A percentile compares a stretch with the other conserved stretches of the same genome.
Evolutionary conservation across 129 eudicot species (phyloP).

Genomic region (Artemisia annua): DNA sequence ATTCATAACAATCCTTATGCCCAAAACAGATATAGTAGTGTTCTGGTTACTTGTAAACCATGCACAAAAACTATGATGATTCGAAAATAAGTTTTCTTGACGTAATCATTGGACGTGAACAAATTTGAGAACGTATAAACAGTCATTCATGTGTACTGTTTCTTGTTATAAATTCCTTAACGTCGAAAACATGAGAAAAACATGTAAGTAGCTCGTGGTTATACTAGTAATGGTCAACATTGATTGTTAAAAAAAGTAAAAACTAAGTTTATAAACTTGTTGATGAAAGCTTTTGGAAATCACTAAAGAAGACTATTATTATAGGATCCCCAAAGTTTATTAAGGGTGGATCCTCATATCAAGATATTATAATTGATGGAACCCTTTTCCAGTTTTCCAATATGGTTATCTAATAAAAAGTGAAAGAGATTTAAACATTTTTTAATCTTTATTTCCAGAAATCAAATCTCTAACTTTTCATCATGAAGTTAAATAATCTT

Average conservation of each 20-base stretch:
- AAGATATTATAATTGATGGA: neutral
- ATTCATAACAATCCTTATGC: neutral
- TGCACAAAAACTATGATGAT: neutral
- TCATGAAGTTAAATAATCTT: neutral
- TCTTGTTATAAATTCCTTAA: neutral
- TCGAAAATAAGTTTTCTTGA: neutral
- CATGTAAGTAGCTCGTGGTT: neutral
- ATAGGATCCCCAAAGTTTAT: conserved; percentile 16
- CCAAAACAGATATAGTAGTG: conserved; percentile 1
- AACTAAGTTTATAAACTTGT: neutral
- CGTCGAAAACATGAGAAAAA: neutral
- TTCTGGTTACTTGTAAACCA: neutral
- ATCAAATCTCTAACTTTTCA: neutral
- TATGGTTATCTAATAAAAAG: neutral
- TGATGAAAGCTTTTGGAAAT: neutral
- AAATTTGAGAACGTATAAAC: neutral
- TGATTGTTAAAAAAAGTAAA: neutral
- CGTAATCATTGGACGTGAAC: neutral
- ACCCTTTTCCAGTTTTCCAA: conserved; percentile 6
- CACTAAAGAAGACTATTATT: neutral
- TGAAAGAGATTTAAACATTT: neutral
- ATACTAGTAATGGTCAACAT: too few species aligned
- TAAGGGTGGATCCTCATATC: conserved; percentile 19
- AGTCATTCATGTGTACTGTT: neutral
- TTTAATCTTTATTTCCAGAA: neutral